Conservation (phyloP, 2,329 filamentous ascomycete species). For the Akanthomyces lecanii region DNA sequence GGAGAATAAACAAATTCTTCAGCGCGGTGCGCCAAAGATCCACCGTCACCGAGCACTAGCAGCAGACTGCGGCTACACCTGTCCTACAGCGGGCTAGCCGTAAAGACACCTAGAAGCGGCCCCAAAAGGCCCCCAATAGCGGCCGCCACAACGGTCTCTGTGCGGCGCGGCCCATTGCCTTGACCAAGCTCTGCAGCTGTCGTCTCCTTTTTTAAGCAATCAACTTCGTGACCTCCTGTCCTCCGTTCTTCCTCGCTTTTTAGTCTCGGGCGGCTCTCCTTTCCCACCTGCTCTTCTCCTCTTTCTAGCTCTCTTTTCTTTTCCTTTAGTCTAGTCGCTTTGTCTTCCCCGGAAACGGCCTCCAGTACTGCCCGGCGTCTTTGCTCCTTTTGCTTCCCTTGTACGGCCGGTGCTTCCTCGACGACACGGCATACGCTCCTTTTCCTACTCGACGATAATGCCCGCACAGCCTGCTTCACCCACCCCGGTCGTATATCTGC, state of each 20-base stretch:
- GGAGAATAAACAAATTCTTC: too few species aligned
- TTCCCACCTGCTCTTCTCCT: neutral
- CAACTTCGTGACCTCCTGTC: slow-evolving; percentile 4
- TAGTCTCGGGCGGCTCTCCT: neutral
- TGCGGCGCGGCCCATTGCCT: neutral
- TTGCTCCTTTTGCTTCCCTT: neutral
- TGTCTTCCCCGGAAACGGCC: neutral
- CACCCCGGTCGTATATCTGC: neutral
- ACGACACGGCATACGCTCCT: slow-evolving; percentile 6
- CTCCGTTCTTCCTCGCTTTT: neutral
- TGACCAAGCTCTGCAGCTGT: neutral
- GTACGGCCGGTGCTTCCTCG: neutral
- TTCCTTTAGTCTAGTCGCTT: neutral
- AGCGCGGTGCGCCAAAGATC: too few species aligned
- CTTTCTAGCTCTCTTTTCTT: neutral
- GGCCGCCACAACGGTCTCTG: neutral
- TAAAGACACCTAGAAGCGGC: neutral
- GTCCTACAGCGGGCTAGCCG: neutral
- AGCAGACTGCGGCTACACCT: neutral
- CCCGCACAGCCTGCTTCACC: neutral
- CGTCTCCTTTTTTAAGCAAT: slow-evolving; percentile 14
- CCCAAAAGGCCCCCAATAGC: neutral
- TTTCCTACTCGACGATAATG: slow-evolving; percentile 11
- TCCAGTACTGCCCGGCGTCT: neutral
- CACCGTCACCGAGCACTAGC: too few species aligned